Percentiles rank a stretch among this genome's conserved stretches.
Evolutionary conservation across 2,329 filamentous ascomycete species (phyloP).

Genomic region (Fusarium paranaense): DNA sequence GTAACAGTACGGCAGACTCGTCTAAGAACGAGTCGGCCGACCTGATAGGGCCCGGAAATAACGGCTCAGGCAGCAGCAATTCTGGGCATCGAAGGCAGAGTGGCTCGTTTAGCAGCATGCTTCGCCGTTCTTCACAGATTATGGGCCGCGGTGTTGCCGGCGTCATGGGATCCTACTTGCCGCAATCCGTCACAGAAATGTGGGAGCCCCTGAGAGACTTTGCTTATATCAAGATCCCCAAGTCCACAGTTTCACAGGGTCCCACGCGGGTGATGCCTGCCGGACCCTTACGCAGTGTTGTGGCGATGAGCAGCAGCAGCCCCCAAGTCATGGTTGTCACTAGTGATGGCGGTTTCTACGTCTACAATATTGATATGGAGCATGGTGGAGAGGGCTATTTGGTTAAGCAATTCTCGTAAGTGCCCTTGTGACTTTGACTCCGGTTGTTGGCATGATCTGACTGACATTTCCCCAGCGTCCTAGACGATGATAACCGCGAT

Average conservation of each 20-base stretch:
- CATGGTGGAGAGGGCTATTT: constrained; percentile 92
- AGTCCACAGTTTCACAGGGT: constrained; percentile 51
- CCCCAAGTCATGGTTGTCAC: constrained; percentile 99
- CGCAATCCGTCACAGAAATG: constrained; percentile 94
- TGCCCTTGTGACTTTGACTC: constrained; percentile 25
- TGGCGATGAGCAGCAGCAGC: constrained; percentile 94
- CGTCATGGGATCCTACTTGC: constrained; percentile 90
- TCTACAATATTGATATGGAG: constrained; percentile 95
- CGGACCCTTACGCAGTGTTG: constrained; percentile 83
- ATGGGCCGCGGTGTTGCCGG: constrained; percentile 91
- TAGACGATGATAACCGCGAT: constrained; percentile 68
- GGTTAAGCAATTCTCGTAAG: constrained; percentile 93
- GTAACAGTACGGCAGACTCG: constrained; percentile 64
- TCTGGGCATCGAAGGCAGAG: constrained; percentile 63
- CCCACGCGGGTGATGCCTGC: constrained; percentile 42
- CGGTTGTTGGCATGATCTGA: not conserved
- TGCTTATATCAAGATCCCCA: constrained; percentile 94
- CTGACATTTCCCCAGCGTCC: constrained; percentile 53
- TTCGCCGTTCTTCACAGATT: constrained; percentile 94
- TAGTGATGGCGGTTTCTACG: constrained; percentile 93
- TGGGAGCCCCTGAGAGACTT: constrained; percentile 97
- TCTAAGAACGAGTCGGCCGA: constrained; percentile 63
- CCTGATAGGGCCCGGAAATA: constrained; percentile 40
- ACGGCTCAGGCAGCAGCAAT: constrained; percentile 41
- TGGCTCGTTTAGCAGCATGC: constrained; percentile 88